Percentiles rank a stretch among this genome's conserved stretches.
phyloP scores from a whole-genome alignment of 495 filamentous ascomycete species.

The Pyronema omphalodes region DNA sequence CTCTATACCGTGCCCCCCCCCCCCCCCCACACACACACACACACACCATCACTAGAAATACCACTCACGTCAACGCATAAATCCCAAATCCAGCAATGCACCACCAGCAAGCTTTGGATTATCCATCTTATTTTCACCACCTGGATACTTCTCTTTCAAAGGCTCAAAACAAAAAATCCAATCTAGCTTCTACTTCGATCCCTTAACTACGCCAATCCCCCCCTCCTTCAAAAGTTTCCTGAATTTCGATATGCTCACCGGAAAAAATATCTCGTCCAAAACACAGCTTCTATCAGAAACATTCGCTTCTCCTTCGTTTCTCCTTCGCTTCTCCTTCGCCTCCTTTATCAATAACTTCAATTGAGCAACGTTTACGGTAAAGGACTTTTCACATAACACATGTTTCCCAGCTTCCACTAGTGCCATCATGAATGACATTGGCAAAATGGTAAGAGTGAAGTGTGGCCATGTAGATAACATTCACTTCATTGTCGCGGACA shows the following conservation, averaged over 20 bases:
- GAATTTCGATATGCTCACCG: slow-evolving; percentile 57
- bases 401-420: slow-evolving; percentile 71
- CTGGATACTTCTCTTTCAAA: no score
- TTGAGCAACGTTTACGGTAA: slow-evolving; percentile 78
- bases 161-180: neutral
- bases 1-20: no score
- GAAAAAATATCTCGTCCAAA: slow-evolving; percentile 92
- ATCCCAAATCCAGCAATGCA: slow-evolving; percentile 66
- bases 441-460: slow-evolving; percentile 94
- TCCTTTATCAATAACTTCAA: slow-evolving; percentile 55
- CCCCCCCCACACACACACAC: no score
- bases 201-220: slow-evolving; percentile 56
- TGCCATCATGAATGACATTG: slow-evolving; percentile 64
- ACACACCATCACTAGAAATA: no score
- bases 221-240: slow-evolving; percentile 42
- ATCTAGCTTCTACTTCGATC: slow-evolving; percentile 63
- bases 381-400: slow-evolving; percentile 84
- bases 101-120: slow-evolving; percentile 81
- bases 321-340: no score
- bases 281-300: slow-evolving; percentile 92
- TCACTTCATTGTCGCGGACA: slow-evolving; percentile 55
- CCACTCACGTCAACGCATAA: slow-evolving; percentile 81
- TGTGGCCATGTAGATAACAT: slow-evolving; percentile 88
- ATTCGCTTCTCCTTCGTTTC: no score
- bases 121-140: neutral